A percentile compares a stretch with the other conserved stretches of the same genome.
Conservation (phyloP, 2,329 filamentous ascomycete species). For the Ramichloridium luteum region DNA sequence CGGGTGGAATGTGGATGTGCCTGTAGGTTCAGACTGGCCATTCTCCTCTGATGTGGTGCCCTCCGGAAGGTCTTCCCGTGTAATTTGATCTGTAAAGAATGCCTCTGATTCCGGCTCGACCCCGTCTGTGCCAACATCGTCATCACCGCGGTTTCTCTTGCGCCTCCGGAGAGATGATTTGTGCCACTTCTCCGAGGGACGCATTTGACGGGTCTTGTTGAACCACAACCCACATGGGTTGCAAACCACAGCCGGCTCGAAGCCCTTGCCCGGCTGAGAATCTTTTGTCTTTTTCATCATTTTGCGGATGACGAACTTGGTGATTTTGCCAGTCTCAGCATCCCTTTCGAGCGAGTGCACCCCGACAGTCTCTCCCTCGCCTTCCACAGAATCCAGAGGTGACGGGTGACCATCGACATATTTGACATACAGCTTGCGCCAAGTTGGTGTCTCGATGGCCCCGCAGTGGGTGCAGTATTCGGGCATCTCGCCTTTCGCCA, state of each 20-base stretch:
- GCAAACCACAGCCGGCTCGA: conserved; percentile 66
- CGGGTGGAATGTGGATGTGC: conserved; percentile 9
- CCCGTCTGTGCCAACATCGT: conserved; percentile 17
- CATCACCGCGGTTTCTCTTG: conserved; percentile 18
- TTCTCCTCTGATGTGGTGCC: conserved; percentile 7
- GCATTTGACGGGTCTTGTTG: conserved; percentile 72
- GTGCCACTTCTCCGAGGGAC: conserved; percentile 74
- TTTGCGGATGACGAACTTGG: conserved; percentile 63
- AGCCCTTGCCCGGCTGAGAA: conserved; percentile 31
- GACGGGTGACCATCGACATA: conserved; percentile 57
- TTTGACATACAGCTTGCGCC: conserved; percentile 86
- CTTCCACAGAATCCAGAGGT: conserved; percentile 58
- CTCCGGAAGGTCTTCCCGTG: conserved; percentile 14
- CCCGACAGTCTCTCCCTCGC: conserved; percentile 60
- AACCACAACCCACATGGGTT: conserved; percentile 97
- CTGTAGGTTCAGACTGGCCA: conserved; percentile 1
- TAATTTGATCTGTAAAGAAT: conserved; percentile 20
- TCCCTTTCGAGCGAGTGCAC: conserved; percentile 57
- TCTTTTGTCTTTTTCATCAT: conserved; percentile 51
- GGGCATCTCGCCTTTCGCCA: conserved; percentile 72
- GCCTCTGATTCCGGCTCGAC: conserved; percentile 22
- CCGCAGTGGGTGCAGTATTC: conserved; percentile 88
- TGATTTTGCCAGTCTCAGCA: conserved; percentile 45
- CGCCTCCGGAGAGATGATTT: conserved; percentile 16
- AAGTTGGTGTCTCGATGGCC: conserved; percentile 88